These are phyloP conservation scores for Xanthoconium purpureum DNA, from an alignment of 768 basidiomycete genomes.

Conservation along the genomic window DNA sequence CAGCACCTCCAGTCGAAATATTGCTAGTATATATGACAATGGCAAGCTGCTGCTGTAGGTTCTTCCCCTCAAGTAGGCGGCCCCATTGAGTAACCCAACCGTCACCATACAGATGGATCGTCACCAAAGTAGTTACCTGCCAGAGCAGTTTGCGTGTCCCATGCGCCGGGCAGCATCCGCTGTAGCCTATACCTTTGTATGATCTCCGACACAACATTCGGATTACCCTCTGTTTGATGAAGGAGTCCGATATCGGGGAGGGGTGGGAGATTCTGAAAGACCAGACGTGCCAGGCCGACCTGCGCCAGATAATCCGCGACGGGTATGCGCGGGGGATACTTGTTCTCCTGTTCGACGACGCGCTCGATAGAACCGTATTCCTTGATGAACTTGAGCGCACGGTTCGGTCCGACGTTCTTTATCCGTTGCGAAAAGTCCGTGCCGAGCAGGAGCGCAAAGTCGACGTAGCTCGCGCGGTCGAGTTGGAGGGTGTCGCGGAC, in stretches of 20 bases:
- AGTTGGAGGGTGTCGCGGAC: slow-evolving; percentile 60
- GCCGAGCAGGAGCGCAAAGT: slow-evolving; percentile 84
- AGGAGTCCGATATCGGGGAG: slow-evolving; percentile 44
- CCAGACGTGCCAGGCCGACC: slow-evolving; percentile 55
- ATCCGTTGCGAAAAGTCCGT: slow-evolving; percentile 90
- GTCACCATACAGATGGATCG: slow-evolving; percentile 41
- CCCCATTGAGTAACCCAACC: background rate
- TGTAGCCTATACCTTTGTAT: slow-evolving; percentile 52
- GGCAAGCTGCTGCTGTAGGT: background rate
- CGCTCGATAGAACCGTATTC: slow-evolving; percentile 70
- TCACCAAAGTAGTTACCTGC: slow-evolving; percentile 68
- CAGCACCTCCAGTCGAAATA: background rate
- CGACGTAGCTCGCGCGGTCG: slow-evolving; percentile 58
- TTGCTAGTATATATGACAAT: background rate
- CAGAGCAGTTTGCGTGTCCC: slow-evolving; percentile 46
- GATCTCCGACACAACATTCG: slow-evolving; percentile 42
- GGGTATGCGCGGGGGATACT: slow-evolving; percentile 49
- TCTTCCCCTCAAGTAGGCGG: background rate
- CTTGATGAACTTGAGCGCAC: slow-evolving; percentile 74
- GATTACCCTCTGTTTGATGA: slow-evolving; percentile 37
- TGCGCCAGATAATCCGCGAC: slow-evolving; percentile 58
- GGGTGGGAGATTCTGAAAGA: slow-evolving; percentile 67
- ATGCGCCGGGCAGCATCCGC: slow-evolving; percentile 36
- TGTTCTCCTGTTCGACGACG: slow-evolving; percentile 51
- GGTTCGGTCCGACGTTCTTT: slow-evolving; percentile 72